Conservation (phyloP, 805 yeast genomes). For the Pichia thaimueangensis region DNA sequence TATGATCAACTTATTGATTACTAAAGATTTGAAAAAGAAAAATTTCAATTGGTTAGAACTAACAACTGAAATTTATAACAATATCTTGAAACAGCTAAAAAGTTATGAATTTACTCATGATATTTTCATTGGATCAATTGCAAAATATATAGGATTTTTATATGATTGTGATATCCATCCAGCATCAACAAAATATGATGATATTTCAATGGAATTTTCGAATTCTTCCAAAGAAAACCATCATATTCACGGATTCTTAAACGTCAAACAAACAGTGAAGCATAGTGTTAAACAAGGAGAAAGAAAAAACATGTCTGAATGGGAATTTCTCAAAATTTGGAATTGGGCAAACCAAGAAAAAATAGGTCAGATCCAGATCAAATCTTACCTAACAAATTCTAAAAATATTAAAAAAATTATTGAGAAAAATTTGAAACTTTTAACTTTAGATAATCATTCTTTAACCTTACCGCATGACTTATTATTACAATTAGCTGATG, state of each 20-base stretch:
- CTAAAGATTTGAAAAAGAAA: conserved; percentile 7
- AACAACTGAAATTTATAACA: background rate
- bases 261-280: background rate
- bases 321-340: conserved; percentile 9
- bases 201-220: background rate
- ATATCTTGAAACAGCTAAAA: conserved; percentile 2
- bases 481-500: conserved; percentile 3
- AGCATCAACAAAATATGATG: background rate
- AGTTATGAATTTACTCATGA: conserved; percentile 1
- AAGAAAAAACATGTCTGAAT: conserved; percentile 7
- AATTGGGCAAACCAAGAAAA: background rate
- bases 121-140: conserved; percentile 7
- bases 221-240: background rate
- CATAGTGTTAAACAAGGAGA: conserved; percentile 8
- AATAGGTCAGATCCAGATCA: conserved; percentile 6
- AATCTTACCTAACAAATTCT: conserved; percentile 6
- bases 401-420: conserved; percentile 3
- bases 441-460: background rate
- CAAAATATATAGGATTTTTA: conserved; percentile 7
- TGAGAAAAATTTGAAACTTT: background rate
- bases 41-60: conserved; percentile 8
- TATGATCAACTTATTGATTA: conserved; percentile 8
- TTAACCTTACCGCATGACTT: conserved; percentile 7
- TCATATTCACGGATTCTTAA: background rate
- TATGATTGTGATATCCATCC: conserved; percentile 8